These are phyloP conservation scores for Talaromyces pinophilus DNA, from an alignment of 2,329 filamentous ascomycete genomes.

Conservation along the genomic window DNA sequence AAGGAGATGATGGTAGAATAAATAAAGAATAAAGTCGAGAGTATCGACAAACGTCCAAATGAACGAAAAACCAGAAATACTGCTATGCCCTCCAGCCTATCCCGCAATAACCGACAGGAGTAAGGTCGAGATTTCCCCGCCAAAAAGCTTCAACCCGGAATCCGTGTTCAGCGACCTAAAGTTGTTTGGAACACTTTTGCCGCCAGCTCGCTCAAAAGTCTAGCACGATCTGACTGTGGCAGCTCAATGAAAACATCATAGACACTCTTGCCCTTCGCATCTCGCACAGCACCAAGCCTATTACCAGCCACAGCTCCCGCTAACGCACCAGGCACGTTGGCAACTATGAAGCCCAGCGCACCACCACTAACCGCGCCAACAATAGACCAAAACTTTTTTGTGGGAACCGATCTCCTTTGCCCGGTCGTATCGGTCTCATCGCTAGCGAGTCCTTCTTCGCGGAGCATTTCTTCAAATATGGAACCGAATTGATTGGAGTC, in stretches of 20 bases:
- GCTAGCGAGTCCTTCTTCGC: constrained; percentile 74
- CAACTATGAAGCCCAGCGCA: constrained; percentile 91
- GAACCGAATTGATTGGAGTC: constrained; percentile 80
- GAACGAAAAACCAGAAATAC: background rate
- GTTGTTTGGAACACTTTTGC: constrained; percentile 70
- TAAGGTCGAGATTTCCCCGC: background rate
- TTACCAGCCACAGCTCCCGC: constrained; percentile 93
- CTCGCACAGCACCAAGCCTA: constrained; percentile 81
- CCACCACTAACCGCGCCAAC: constrained; percentile 84
- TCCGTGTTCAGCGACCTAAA: constrained; percentile 6
- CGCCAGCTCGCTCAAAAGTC: constrained; percentile 79
- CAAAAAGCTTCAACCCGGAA: background rate
- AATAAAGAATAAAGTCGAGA: background rate
- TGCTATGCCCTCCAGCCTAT: background rate
- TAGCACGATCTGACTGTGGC: constrained; percentile 77
- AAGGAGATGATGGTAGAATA: too few species aligned
- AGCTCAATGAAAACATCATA: constrained; percentile 87
- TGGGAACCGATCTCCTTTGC: constrained; percentile 48
- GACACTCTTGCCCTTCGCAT: constrained; percentile 91
- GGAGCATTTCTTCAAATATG: constrained; percentile 86
- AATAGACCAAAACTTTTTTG: constrained; percentile 80
- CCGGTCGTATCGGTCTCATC: constrained; percentile 62
- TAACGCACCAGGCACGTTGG: constrained; percentile 83
- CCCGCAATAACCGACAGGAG: background rate
- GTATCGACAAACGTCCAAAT: background rate